Percentiles rank a stretch among this genome's conserved stretches.
These are phyloP conservation scores for Tausonia pullulans DNA, from an alignment of 1,284 basidiomycete genomes.

Conservation along the genomic window DNA sequence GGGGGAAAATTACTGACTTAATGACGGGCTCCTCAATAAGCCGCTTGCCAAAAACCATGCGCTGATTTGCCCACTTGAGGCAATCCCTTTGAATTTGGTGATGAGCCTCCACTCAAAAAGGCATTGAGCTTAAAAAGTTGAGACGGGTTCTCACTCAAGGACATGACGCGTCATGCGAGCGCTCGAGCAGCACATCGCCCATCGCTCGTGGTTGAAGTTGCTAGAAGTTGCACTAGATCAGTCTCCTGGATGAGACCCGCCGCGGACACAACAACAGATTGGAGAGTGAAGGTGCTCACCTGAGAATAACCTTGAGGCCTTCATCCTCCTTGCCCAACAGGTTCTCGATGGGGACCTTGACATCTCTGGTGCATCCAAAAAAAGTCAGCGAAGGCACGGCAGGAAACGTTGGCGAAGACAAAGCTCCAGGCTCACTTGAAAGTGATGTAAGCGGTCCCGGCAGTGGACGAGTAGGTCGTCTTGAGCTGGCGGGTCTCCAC, in stretches of 20 bases:
- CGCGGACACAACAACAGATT: no score
- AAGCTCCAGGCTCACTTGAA: slow-evolving; percentile 43
- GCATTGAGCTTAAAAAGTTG: no score
- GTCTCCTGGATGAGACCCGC: no score
- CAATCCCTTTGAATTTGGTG: background rate
- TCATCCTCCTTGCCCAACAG: slow-evolving; percentile 72
- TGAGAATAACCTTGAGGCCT: slow-evolving; percentile 33
- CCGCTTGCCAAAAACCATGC: slow-evolving; percentile 56
- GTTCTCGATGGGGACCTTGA: slow-evolving; percentile 73
- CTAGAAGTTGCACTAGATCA: no score
- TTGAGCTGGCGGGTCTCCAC: slow-evolving; percentile 78
- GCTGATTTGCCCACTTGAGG: slow-evolving; percentile 13
- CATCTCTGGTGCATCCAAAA: slow-evolving; percentile 38
- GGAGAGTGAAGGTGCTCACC: no score
- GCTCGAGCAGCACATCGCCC: slow-evolving; percentile 19
- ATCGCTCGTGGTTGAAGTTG: slow-evolving; percentile 30
- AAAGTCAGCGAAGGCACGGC: no score
- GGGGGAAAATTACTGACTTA: no score
- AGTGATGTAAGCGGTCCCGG: slow-evolving; percentile 70
- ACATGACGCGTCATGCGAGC: slow-evolving; percentile 26
- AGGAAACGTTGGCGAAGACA: no score
- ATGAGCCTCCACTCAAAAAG: no score
- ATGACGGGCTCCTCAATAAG: slow-evolving; percentile 72
- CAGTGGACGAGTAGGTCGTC: slow-evolving; percentile 63
- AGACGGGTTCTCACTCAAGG: slow-evolving; percentile 27